Base-by-base conservation (phyloP, 108 stramenopile genomes). In the Schizochytrium sp. region DNA sequence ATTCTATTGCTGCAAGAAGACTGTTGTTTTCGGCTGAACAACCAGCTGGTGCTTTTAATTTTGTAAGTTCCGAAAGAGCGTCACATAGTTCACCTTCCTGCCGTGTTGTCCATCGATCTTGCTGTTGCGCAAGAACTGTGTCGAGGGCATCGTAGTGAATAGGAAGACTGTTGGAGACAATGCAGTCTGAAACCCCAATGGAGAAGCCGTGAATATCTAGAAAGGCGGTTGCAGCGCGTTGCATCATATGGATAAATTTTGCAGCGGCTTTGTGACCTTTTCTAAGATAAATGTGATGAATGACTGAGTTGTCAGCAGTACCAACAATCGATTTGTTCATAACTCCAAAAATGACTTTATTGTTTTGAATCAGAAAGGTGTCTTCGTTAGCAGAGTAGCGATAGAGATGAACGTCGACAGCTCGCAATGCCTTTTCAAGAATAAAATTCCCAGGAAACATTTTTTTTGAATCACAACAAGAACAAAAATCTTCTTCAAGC, bases 301-400 rank as follows among this genome's bases (percentile, higher is more conserved):
- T 76, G 49, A 76, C 47, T 19, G n/a, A 28, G 17, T 53, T 49
- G 19, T 76, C 47, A 4, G 46, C 73, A 3, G 73, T 46, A 10
- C 73, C 44, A 4, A 76, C 47, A 10, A 64, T 64, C 5, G 61
- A 4, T 17, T 64, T 64, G 61, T 64, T 41, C 61, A 64, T 64
- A 4, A 41, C 61, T 5, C 61, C 61, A 41, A 64, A 53, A 49
- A 76, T 49, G 73, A 76, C 49, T 49, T 76, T 28, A 12, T 76
- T 53, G 47, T 76, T 76, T 46, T 28, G 46, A 46, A 76, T 76
- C 47, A 76, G 61, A 10, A 64, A 64, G n/a, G n/a, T n/a, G 10
- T 64, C 42, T 10, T 64, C 5, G 61, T 64, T 5, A 4, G 61
- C 40, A 41, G 38, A 41, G 61, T 64, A 64, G 4, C 61, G 61